Base-by-base conservation (phyloP, 1,284 basidiomycete species). In the Anthracocystis panici-leucophaei region DNA sequence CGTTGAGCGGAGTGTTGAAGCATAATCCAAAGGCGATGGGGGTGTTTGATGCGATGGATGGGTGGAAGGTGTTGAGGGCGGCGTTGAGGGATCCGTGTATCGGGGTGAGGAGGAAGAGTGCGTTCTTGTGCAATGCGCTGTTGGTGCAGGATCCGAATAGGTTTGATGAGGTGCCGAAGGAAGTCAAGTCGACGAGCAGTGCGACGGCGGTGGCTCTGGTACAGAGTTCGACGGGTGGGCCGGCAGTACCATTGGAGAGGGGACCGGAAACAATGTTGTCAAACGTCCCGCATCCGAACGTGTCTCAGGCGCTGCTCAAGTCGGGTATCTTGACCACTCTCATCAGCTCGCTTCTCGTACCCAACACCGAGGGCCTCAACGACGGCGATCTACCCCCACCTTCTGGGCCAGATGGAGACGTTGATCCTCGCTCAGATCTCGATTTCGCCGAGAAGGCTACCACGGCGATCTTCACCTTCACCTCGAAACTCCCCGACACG, bases 391-490 rank as follows among this genome's bases (percentile, higher is more conserved):
- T 61, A 64, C 71, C 85, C 74, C 44, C 55, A 78, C 31, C 91
- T 3, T 88, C 89, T 56, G 92, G 91, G 0, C 87, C 87, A 3
- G 90, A 93, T 73, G 93, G 92, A 7, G 91, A 92, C 77, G 5
- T 58, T 11, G 75, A 82, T 84, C 86, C 46, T 33, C 89, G 90
- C 23, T 87, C 87, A 8, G 95, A 97, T 84, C 81, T 87, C 5
- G 93, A 95, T 79, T 92, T 92, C 66, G 90, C 92, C 81, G 94
- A 95, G 86, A 94, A 94, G 83, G 87, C 91, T 0, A 81, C 92
- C 18, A 88, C 90, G 87, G 91, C 86, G 54, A 85, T 89, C 12
- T 11, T 77, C 40, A 68, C 77, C 14, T 82, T 85, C n/a, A 83
- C 67, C 18, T 41, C 57, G 18, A 68, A 73, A 49, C 50, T 65